Evolutionary conservation across 1,139 yeast genomes (phyloP).

Genomic region (Suhomyces anneliseae): DNA sequence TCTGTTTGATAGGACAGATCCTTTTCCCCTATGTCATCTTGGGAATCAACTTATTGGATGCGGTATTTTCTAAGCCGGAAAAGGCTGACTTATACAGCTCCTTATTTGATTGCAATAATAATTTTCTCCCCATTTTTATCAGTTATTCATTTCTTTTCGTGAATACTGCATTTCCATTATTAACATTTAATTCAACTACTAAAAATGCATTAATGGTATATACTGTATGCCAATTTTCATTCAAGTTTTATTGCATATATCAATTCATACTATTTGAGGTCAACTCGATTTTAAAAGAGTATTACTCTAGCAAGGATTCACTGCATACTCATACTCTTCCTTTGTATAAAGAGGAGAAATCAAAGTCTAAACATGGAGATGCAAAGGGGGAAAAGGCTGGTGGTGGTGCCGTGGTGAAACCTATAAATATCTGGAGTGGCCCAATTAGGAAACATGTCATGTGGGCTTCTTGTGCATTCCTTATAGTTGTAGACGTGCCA

Average conservation of each 20-base stretch:
- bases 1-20: conserved; percentile 17
- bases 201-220: conserved; percentile 10
- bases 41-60: conserved; percentile 15
- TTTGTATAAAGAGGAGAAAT: not conserved
- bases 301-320: no score
- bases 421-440: not conserved
- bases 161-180: conserved; percentile 19
- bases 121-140: conserved; percentile 28
- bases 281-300: conserved; percentile 14
- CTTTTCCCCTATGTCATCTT: conserved; percentile 21
- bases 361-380: not conserved
- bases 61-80: not conserved
- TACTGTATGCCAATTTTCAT: conserved; percentile 18
- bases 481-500: not conserved
- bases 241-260: conserved; percentile 30
- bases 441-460: not conserved
- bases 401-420: not conserved
- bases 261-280: conserved; percentile 27
- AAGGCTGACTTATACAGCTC: conserved; percentile 5
- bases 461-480: not conserved
- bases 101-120: conserved; percentile 26
- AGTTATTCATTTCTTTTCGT: conserved; percentile 28
- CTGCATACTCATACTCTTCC: not conserved
- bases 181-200: not conserved
- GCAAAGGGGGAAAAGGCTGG: not conserved